These are phyloP conservation scores for Piloderma croceum DNA, from an alignment of 768 basidiomycete genomes.

Conservation along the genomic window DNA sequence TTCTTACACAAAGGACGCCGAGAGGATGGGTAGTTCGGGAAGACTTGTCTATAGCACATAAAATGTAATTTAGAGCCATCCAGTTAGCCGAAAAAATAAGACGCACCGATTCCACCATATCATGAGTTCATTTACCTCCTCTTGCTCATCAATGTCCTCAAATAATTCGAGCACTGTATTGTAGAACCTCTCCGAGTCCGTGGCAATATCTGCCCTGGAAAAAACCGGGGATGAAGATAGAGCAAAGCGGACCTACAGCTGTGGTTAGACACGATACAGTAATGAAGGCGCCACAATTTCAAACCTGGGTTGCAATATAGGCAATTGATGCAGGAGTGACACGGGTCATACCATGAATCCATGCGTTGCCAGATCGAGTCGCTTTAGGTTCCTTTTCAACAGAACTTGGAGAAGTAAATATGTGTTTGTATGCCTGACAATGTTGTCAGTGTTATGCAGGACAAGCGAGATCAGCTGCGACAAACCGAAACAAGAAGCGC, in stretches of 20 bases:
- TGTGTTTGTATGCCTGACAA: too few relatives aligned
- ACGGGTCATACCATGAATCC: too few relatives aligned
- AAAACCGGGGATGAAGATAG: constrained; percentile 13
- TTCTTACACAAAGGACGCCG: constrained; percentile 1
- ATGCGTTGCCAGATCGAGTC: too few relatives aligned
- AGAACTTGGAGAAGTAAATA: too few relatives aligned
- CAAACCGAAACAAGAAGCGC: constrained; percentile 17
- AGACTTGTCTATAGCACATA: constrained; percentile 12
- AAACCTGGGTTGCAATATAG: too few relatives aligned
- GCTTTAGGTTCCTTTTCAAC: too few relatives aligned
- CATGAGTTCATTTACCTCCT: constrained; percentile 19
- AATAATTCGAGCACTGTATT: constrained; percentile 15
- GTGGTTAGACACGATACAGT: constrained; percentile 16
- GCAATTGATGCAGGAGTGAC: constrained; percentile 26
- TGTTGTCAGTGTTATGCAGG: neutral
- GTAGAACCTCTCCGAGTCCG: constrained; percentile 22
- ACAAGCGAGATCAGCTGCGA: neutral
- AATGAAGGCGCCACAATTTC: constrained; percentile 21
- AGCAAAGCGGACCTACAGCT: constrained; percentile 14
- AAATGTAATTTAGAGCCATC: constrained; percentile 12
- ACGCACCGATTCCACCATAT: constrained; percentile 11
- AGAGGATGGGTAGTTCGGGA: constrained; percentile 5
- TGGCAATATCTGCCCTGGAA: constrained; percentile 14
- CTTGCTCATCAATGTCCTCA: constrained; percentile 15
- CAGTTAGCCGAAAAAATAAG: constrained; percentile 13